Base-by-base conservation (phyloP, 2,329 filamentous ascomycete genomes). In the Neopestalotiopsis rosae region DNA sequence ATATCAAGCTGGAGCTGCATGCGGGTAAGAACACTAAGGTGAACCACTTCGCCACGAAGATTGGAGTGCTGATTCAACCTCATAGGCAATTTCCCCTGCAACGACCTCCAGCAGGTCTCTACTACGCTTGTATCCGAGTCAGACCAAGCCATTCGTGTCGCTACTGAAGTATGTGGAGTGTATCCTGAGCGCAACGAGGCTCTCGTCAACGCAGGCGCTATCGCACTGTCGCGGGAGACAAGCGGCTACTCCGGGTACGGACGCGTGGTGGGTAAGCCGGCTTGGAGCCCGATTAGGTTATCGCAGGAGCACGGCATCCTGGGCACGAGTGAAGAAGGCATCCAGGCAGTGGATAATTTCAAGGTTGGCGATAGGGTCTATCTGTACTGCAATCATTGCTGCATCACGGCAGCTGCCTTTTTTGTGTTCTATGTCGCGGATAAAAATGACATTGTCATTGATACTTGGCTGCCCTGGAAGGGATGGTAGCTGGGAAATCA, bases 291-390 rank as follows among this genome's bases (percentile, higher is more conserved):
- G 1, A 17, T 66, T n/a, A 20, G 64, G n/a, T 14, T 66, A 9
- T 66, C 64, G 20, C 64, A 66, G 40, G 64, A 66, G 49, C 64
- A 66, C 34, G 64, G 64, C 30, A 66, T 66, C 13, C 64, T 66
- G 2, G 64, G 13, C 12, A 13, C 64, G n/a, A 2, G 1, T 6
- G 13, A 24, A 4, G 14, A 24, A 12, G 64, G 7, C 10, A 45
- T 24, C 9, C 3, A 12, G 4, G 64, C 30, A 4, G 24, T 17
- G 9, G 32, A 32, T 7, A 12, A 66, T 6, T 66, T 66, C 32
- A 56, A 42, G 42, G 45, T 66, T 14, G 64, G 64, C 9, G 34
- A 66, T 10, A 42, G 49, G 28, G 64, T 66, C 45, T 66, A 57
- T 49, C 64, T 66, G 14, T 58, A 66, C 28, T 57, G 45, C 64